Base-by-base conservation (phyloP, 1,139 yeast genomes). In the Hemisphaericaspora subhashii region DNA sequence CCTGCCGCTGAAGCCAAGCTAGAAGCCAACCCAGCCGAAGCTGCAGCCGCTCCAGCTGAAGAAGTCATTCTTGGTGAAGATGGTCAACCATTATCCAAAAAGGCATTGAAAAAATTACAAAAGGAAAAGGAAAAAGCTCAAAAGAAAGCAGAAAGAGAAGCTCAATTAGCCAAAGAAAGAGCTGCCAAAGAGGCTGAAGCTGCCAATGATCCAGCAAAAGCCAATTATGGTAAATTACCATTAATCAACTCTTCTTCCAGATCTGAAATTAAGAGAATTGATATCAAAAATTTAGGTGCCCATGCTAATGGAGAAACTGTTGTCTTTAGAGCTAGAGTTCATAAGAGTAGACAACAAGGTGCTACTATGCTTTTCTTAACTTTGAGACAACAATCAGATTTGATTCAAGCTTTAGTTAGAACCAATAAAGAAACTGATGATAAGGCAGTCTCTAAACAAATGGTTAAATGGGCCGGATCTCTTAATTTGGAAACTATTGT, bases 391-490 rank as follows among this genome's bases (percentile, higher is more conserved):
- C 96, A 88, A 70, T 72, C 80, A 40, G 77, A 79, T 42, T 68
- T 85, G 57, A 79, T 90, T 53, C 98, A 90, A 73, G 96, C 87
- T 42, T 76, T 92, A 51, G 72, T 88, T 48, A 86, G 86, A 60
- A 79, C 83, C 44, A 77, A 77, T 50, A 60, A 62, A 47, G 77
- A 73, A 48, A 62, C 71, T 38, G 79, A 81, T 56, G 76, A 74
- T 22, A 31, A 23, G 17, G 68, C 81, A 22, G 75, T 94, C 41
- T 86, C 96, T 39, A 92, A 92, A 69, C 96, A 86, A 64, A 86
- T 94, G 94, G 95, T 90, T 51, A 92, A 92, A 68, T 92, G 97
- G 96, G 84, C 90, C 31, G 88, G 94, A 20, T 72, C 86, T 33
- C 77, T 92, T 60, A 85, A 81, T 61, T 74, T 87, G 55, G 99